phyloP scores from a whole-genome alignment of 78 protist genomes.

The Speleostelium caveatum region DNA sequence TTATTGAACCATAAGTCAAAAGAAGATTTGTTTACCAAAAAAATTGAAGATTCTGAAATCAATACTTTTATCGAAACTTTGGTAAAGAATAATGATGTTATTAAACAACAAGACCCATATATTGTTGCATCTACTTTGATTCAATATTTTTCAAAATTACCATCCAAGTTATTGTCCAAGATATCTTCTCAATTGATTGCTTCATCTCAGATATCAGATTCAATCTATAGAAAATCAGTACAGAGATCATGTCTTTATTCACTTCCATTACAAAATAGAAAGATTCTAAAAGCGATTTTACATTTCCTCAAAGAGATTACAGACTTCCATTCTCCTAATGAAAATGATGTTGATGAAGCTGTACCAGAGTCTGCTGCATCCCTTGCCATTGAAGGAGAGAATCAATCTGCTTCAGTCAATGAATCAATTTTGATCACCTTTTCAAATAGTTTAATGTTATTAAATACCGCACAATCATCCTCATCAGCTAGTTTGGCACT shows the following conservation, averaged over 20 bases:
- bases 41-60: slow-evolving; percentile 21
- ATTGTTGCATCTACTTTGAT: slow-evolving; percentile 13
- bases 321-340: not conserved
- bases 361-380: not conserved
- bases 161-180: slow-evolving; percentile 9
- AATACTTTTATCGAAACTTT: slow-evolving; percentile 17
- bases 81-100: not conserved
- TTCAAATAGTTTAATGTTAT: not conserved
- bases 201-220: not conserved
- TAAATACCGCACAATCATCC: not conserved
- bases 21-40: slow-evolving; percentile 5
- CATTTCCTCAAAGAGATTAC: slow-evolving; percentile 17
- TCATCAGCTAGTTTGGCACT: not conserved
- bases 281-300: slow-evolving; percentile 1
- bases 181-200: slow-evolving; percentile 2
- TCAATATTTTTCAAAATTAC: slow-evolving; percentile 14
- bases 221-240: slow-evolving; percentile 9
- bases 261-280: slow-evolving; percentile 34
- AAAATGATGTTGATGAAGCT: too few relatives aligned
- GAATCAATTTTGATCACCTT: not conserved
- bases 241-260: slow-evolving; percentile 19
- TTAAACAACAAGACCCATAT: slow-evolving; percentile 10
- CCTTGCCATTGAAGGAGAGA: not conserved
- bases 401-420: not conserved
- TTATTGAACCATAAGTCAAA: not conserved